Evolutionary conservation across 306 rosid species (phyloP), one percentile per base, ranked within the genome.

Genomic region (Trifolium dubium): DNA sequence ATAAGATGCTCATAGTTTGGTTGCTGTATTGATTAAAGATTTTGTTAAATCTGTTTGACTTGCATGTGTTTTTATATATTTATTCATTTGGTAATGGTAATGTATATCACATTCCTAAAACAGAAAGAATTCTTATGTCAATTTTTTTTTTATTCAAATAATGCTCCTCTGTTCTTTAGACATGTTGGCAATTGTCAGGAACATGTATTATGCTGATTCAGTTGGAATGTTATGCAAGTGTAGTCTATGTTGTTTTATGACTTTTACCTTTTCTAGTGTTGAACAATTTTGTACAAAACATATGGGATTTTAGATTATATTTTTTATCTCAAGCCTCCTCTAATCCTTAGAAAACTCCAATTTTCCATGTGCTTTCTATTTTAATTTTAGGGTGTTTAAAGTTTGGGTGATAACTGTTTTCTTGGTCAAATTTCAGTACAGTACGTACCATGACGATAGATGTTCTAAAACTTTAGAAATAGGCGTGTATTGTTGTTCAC

Each of bases 181-280:
- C 60, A 40, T 77, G 29, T 50, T 43, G 9, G 43, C 51, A 34
- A 28, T 72, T 4, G 8, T 23, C 8, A n/a, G 46, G 58, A 39
- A 35, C 39, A 40, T 55, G 34, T 54, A 74, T 44, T 56, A 70
- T 64, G 44, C 14, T 39, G 73, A 62, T 68, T 65, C 60, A 47
- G 56, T 62, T 66, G 59, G 65, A 55, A 47, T 76, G 67, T 73
- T 49, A 59, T 60, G 74, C 19, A 4, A 53, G 31, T 59, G 44
- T 37, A 10, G 40, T 9, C 67, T 31, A 17, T 70, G 23, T 59
- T 72, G 30, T 65, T 69, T 72, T 34, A 10, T 74, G 56, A 44
- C 63, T 53, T 40, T 54, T 54, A 10, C 54, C 62, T 44, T 60
- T 69, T 47, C 54, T 35, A 13, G 40, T 13, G 41, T 17, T 47